Percentiles rank a stretch among this genome's conserved stretches.
These are phyloP conservation scores for Phoma sp. DNA, from an alignment of 2,329 filamentous ascomycete genomes.

Conservation along the genomic window DNA sequence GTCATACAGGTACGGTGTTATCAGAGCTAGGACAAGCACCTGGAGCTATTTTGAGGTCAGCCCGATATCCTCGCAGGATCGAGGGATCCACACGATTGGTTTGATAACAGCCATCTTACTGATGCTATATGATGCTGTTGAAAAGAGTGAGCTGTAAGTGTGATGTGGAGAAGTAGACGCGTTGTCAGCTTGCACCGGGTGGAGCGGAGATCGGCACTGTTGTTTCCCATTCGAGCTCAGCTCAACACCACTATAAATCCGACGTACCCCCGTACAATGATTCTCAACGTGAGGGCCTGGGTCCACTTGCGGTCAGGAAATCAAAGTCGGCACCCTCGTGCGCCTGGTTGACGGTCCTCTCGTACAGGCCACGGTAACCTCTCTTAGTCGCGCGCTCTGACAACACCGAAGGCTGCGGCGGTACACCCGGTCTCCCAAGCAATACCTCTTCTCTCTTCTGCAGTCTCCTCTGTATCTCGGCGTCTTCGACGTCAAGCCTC, in stretches of 20 bases:
- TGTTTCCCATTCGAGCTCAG: not conserved
- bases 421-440: conserved; percentile 21
- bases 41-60: not conserved
- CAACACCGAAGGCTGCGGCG: conserved; percentile 8
- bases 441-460: conserved; percentile 35
- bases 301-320: conserved; percentile 56
- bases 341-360: conserved; percentile 66
- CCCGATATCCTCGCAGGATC: too few relatives aligned
- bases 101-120: conserved; percentile 1
- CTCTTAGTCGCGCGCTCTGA: conserved; percentile 39
- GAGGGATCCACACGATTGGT: not conserved
- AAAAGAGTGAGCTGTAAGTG: not conserved
- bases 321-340: conserved; percentile 66
- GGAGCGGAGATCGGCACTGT: not conserved
- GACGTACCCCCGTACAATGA: not conserved
- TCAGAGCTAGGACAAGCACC: conserved; percentile 20
- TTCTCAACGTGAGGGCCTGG: not conserved
- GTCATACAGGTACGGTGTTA: conserved; percentile 38
- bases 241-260: not conserved
- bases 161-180: not conserved
- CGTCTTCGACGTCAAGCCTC: conserved; percentile 51
- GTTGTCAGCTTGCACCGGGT: not conserved
- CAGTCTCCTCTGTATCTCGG: conserved; percentile 51
- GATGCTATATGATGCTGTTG: too few relatives aligned
- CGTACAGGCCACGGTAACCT: conserved; percentile 66